phyloP scores from a whole-genome alignment of 2,329 filamentous ascomycete species.

The Aplosporella prunicola region DNA sequence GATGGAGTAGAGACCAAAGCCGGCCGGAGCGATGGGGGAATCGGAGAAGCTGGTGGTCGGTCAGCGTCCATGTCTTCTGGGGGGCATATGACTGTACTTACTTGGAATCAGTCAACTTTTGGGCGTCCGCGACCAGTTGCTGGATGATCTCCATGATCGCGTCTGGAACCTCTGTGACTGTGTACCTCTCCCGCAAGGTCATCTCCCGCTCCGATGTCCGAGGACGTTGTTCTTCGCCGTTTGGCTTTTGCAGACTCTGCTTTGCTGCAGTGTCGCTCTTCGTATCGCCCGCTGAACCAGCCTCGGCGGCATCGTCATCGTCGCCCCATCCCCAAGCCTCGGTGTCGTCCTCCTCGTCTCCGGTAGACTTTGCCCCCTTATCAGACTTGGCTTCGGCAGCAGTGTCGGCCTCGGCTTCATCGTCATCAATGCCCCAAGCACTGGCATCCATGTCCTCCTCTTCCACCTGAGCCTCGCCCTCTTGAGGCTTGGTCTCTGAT shows the following conservation, averaged over 20 bases:
- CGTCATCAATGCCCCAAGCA: slow-evolving; percentile 39
- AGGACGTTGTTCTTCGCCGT: slow-evolving; percentile 21
- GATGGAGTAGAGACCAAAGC: slow-evolving; percentile 59
- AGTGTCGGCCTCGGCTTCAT: slow-evolving; percentile 20
- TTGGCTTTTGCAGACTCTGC: slow-evolving; percentile 18
- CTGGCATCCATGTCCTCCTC: slow-evolving; percentile 36
- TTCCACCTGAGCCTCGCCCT: slow-evolving; percentile 15
- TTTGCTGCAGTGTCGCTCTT: slow-evolving; percentile 14
- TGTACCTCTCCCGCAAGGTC: slow-evolving; percentile 75
- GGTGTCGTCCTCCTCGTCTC: slow-evolving; percentile 28
- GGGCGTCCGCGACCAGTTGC: slow-evolving; percentile 37
- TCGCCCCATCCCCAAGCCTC: slow-evolving; percentile 86
- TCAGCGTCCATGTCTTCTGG: not conserved
- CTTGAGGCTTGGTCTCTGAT: slow-evolving; percentile 5
- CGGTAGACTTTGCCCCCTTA: slow-evolving; percentile 24
- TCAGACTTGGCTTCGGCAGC: slow-evolving; percentile 22
- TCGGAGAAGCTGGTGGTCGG: slow-evolving; percentile 20
- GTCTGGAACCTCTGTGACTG: slow-evolving; percentile 78
- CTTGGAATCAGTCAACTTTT: slow-evolving; percentile 47
- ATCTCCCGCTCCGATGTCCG: slow-evolving; percentile 48
- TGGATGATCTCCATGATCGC: slow-evolving; percentile 61
- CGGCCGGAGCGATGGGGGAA: slow-evolving; percentile 56
- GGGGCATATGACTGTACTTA: slow-evolving; percentile 20
- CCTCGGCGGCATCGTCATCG: slow-evolving; percentile 32
- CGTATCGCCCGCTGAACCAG: slow-evolving; percentile 13